Evolutionary conservation across 176 grass and related monocot genomes (phyloP).

Genomic region (Paspalum notatum): DNA sequence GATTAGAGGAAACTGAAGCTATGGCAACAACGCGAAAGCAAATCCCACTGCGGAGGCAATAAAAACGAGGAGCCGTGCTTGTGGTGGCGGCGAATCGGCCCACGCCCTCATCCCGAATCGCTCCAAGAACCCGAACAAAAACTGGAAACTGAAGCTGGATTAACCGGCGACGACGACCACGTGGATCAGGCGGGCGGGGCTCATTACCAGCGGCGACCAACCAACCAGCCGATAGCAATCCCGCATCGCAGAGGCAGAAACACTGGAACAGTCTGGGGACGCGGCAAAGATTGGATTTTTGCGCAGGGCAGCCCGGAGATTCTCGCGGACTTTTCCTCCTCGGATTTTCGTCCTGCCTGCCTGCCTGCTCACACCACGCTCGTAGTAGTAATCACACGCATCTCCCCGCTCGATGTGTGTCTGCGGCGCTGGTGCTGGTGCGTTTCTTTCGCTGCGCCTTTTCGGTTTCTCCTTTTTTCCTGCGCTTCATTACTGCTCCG

Average conservation of each 20-base stretch:
- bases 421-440: constrained; percentile 30
- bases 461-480: constrained; percentile 61
- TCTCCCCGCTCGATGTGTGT: neutral
- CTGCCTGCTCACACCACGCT: constrained; percentile 23
- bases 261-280: constrained; percentile 43
- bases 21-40: constrained; percentile 45
- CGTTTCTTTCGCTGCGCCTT: constrained; percentile 59
- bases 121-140: constrained; percentile 34
- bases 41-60: constrained; percentile 59
- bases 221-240: constrained; percentile 27
- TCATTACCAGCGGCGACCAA: constrained; percentile 26
- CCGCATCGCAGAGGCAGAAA: constrained; percentile 25
- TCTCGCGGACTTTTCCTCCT: constrained; percentile 33
- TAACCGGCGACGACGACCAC: neutral
- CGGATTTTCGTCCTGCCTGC: constrained; percentile 30
- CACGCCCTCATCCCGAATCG: constrained; percentile 48
- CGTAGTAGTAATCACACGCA: constrained; percentile 10
- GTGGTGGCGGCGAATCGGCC: constrained; percentile 55
- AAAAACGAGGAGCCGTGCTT: constrained; percentile 46
- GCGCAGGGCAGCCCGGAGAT: neutral
- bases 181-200: constrained; percentile 32
- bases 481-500: constrained; percentile 45
- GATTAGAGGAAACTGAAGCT: constrained; percentile 61
- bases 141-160: constrained; percentile 21
- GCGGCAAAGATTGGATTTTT: constrained; percentile 68